Base-by-base conservation (phyloP, 306 rosid species). In the Cicer judaicum region DNA sequence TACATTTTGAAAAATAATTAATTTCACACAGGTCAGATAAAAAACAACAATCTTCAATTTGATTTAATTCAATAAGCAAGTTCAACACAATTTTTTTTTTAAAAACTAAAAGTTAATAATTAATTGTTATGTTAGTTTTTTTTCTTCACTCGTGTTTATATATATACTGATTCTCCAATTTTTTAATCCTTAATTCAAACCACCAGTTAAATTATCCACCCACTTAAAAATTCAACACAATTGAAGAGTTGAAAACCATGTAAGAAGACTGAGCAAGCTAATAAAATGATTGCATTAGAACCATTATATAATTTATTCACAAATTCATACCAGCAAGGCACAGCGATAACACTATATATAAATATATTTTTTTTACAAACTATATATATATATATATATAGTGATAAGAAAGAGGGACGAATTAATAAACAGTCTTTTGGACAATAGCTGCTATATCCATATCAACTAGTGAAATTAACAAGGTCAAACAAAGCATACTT, bases 401-500 rank as follows among this genome's bases (percentile, higher is more conserved):
- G 5, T 24, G 75, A 81, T 76, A 71, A 76, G 78, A 81, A 70
- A 76, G 81, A 81, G 81, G 81, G 43, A 55, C 29, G 46, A 55
- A 55, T 76, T 36, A 63, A 54, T 70, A 21, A 76, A 64, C 18
- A 74, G 48, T 68, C 50, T 55, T 64, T 66, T 79, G 75, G 82
- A 69, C 62, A 61, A 16, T 80, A 60, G 79, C 80, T 74, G 79
- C 70, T 71, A 80, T 60, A 65, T 56, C 74, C 84, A 34, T 79
- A 54, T 65, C 73, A 54, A 61, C 70, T 21, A 72, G 76, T 74
- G 79, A 79, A 16, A 68, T 65, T 67, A 74, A 84, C 88, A 74
- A 83, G 78, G 88, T 75, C 80, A 75, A 79, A 80, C 78, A 72
- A 82, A 40, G 57, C 68, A 68, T 70, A 70, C 29, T 74, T 70